Percentiles rank a stretch among this genome's conserved stretches.
Evolutionary conservation across 2,329 filamentous ascomycete species (phyloP).

Genomic region (Chrysoporthe deuterocubensis): DNA sequence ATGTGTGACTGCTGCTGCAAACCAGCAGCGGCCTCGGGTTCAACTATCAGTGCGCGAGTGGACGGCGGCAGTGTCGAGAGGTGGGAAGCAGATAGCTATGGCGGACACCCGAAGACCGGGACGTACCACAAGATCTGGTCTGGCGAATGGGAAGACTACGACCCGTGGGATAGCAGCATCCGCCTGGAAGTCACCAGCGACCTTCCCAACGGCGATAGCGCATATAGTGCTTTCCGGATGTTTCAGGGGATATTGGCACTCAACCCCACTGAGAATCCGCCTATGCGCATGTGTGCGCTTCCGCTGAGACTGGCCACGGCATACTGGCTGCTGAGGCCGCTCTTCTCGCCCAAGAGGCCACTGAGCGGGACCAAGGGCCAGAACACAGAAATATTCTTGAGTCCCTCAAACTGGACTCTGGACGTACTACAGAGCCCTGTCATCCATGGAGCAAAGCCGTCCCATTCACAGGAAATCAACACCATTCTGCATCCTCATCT

Average conservation of each 20-base stretch:
- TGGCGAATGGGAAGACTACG: constrained; percentile 75
- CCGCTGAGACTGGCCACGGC: constrained; percentile 69
- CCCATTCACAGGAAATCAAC: constrained; percentile 72
- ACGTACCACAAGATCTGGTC: constrained; percentile 70
- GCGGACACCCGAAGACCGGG: constrained; percentile 43
- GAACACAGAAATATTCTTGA: constrained; percentile 14
- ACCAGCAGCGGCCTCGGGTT: constrained; percentile 33
- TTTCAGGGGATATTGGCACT: constrained; percentile 79
- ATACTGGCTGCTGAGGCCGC: constrained; percentile 77
- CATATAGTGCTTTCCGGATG: constrained; percentile 76
- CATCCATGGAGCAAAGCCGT: constrained; percentile 73
- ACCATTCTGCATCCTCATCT: constrained; percentile 74
- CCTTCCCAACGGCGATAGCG: constrained; percentile 72
- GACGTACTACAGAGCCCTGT: constrained; percentile 44
- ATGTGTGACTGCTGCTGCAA: constrained; percentile 8
- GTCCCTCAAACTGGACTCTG: constrained; percentile 23
- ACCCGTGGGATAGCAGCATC: constrained; percentile 73
- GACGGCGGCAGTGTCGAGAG: constrained; percentile 69
- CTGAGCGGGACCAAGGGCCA: constrained; percentile 10
- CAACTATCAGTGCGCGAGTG: constrained; percentile 57
- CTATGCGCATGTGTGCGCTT: constrained; percentile 72
- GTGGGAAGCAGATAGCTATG: constrained; percentile 69
- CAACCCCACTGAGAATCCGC: constrained; percentile 69
- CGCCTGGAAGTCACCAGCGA: constrained; percentile 68
- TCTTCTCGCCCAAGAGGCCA: constrained; percentile 48